phyloP scores from a whole-genome alignment of 1,139 yeast genomes.

The Zygosaccharomyces sapae region DNA sequence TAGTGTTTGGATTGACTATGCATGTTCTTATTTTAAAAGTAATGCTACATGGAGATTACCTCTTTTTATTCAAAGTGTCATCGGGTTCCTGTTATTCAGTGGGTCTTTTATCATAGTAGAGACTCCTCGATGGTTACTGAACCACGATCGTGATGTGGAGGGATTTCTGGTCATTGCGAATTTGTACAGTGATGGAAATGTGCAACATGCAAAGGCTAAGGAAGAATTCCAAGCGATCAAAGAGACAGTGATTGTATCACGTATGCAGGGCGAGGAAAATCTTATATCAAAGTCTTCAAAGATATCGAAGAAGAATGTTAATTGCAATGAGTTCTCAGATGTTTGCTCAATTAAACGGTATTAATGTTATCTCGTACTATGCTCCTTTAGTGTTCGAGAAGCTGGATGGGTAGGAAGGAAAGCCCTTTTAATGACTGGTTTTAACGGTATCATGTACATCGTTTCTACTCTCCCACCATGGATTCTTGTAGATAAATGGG shows the following conservation, averaged over 20 bases:
- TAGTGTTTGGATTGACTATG: constrained; percentile 89
- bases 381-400: constrained; percentile 89
- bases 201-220: constrained; percentile 52
- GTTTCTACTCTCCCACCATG: constrained; percentile 82
- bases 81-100: constrained; percentile 62
- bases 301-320: constrained; percentile 71
- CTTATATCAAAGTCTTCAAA: constrained; percentile 66
- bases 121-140: constrained; percentile 85
- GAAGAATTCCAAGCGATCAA: constrained; percentile 74
- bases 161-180: constrained; percentile 82
- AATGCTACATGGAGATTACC: constrained; percentile 78
- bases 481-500: constrained; percentile 85
- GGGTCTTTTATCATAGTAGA: constrained; percentile 81
- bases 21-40: constrained; percentile 56
- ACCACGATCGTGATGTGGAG: constrained; percentile 83
- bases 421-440: constrained; percentile 91
- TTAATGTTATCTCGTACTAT: constrained; percentile 85
- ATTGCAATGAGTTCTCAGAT: constrained; percentile 88
- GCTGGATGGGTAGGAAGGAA: constrained; percentile 92
- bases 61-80: constrained; percentile 65
- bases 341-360: constrained; percentile 91
- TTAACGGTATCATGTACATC: constrained; percentile 72
- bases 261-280: constrained; percentile 70
- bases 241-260: constrained; percentile 66
- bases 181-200: constrained; percentile 64